Evolutionary conservation across 306 rosid species (phyloP), one percentile per base, ranked within the genome.

Genomic region (Castanea mollissima): DNA sequence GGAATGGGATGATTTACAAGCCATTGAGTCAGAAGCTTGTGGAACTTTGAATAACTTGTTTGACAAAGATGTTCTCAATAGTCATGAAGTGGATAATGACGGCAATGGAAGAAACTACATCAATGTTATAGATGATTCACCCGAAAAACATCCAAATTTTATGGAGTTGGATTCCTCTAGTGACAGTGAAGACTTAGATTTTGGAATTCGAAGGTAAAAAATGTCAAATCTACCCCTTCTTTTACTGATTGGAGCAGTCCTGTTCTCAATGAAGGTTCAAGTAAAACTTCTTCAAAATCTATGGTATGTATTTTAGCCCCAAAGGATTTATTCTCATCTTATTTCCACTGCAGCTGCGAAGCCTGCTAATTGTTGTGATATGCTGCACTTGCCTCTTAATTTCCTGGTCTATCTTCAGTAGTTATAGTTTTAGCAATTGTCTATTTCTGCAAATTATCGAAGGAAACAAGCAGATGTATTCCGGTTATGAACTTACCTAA

Each of bases 1-100:
- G 83, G 99, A 95, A 56, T 95, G 99, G 98, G 99, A 92, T 75
- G 97, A 94, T 87, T 58, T 88, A 57, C 90, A 82, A 82, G 94
- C 87, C 76, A 83, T 92, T 78, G 98, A 92, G 74, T 77, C 92
- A 6, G 95, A 92, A 82, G 95, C 97, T 70, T 86, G 90, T 82
- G 95, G 90, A 78, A 76, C 79, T 68, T 77, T 92, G 82, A 77
- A 83, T 77, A 78, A 73, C 70, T 71, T 92, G 57, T 79, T 92
- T 58, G 90, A 83, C 11, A 63, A 78, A 23, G 74, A 74, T 58
- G 80, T 76, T 69, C 55, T 38, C 56, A 60, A 81, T 21, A 74
- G 74, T 49, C 56, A 25, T 29, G 77, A 34, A 63, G 87, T 38
- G 19, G 73, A 19, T 63, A 55, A 72, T 21, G 67, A 54, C 1